Conservation (phyloP, 2,329 filamentous ascomycete genomes). For the Macrophomina phaseolina region DNA sequence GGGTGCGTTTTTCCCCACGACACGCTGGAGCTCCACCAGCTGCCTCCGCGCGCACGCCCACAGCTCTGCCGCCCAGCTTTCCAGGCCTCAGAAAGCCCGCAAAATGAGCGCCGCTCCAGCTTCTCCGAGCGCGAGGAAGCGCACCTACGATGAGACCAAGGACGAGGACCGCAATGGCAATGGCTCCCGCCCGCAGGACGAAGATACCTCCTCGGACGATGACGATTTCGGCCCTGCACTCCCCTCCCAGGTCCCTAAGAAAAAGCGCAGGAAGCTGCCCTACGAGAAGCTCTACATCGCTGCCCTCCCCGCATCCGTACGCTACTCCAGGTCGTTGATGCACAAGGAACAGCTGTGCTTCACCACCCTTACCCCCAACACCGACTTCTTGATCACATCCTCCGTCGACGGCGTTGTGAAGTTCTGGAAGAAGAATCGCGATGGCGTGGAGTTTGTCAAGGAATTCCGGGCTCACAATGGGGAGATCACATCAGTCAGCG, state of each 20-base stretch:
- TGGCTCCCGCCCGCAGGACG: not conserved
- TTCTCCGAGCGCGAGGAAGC: constrained; percentile 19
- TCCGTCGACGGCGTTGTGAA: constrained; percentile 97
- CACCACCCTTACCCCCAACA: constrained; percentile 84
- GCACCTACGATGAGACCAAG: constrained; percentile 17
- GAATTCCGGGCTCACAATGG: constrained; percentile 91
- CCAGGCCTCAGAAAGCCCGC: not conserved
- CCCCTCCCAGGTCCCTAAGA: constrained; percentile 79
- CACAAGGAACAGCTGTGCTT: constrained; percentile 94
- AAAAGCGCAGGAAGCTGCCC: constrained; percentile 87
- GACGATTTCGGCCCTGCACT: constrained; percentile 95
- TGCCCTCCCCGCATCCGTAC: constrained; percentile 78
- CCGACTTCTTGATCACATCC: constrained; percentile 93
- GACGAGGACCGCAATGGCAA: constrained; percentile 14
- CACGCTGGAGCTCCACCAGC: not conserved
- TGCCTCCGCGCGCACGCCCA: not conserved
- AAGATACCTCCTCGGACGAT: constrained; percentile 72
- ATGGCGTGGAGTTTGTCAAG: constrained; percentile 96
- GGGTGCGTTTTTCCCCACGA: not conserved
- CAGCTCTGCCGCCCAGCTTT: not conserved
- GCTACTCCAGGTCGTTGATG: constrained; percentile 97
- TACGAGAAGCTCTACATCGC: constrained; percentile 96
- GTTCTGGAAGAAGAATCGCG: constrained; percentile 96
- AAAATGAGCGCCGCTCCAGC: constrained; percentile 14
- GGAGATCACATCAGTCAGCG: constrained; percentile 81